Evolutionary conservation across 1,284 basidiomycete species (phyloP), one percentile per base, ranked within the genome.

Genomic region (Puccinia novopanici): DNA sequence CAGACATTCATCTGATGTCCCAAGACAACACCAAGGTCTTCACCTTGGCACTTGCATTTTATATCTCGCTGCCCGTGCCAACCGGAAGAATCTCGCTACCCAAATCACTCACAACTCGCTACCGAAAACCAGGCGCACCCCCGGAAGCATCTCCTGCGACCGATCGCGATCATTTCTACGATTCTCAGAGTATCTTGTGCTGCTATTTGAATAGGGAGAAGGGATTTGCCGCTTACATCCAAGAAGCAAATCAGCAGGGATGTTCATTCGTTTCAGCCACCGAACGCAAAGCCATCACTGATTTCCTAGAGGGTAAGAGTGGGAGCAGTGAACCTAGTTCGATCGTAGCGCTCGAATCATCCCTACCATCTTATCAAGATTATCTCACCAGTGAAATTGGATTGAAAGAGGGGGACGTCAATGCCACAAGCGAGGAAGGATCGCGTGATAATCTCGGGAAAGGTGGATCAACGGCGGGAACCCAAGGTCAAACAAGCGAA

Each of bases 221-320:
- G 0, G 88, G 90, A 0, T 90, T 91, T 50, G 92, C 91, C 34
- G 93, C 95, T 83, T 97, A 96, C 86, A 91, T 95, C 89, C 91
- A 91, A 85, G 91, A 92, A 83, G 91, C 91, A 3, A 88, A 93
- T 82, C 91, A 92, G 83, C 89, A 88, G 75, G 92, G 92, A 0
- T 86, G 93, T 0, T 81, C 85, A 8, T 93, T 93, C 84, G 92
- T 96, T 61, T 91, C 92, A 83, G 90, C 93, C 57, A 93, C 93
- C 1, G 94, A 95, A 86, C 88, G 94, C 82, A 92, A 92, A 86
- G 88, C 88, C 55, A 90, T 95, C 0, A 89, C 93, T 37, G 93
- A 94, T 79, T 96, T 92, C 90, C 85, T 97, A 73, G 90, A 91
- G 82, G 92, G 92, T 24, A 89, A 89, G 82, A 87, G 88, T 0